Evolutionary conservation across 2,329 filamentous ascomycete species (phyloP), one percentile per base, ranked within the genome.

Genomic region (Lasiodiplodia sp.): DNA sequence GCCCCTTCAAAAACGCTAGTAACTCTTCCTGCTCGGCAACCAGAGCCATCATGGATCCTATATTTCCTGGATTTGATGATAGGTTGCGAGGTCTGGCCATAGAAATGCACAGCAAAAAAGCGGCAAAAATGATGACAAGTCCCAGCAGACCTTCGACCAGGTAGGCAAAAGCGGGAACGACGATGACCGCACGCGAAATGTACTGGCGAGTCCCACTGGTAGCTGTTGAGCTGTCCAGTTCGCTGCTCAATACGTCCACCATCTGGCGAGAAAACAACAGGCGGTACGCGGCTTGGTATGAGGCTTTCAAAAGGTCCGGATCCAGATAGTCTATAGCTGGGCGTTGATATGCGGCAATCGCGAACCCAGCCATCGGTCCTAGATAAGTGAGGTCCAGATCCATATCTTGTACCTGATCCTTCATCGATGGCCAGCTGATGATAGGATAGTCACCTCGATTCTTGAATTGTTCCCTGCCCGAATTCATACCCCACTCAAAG

Each of bases 201-300:
- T 78, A 73, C 7, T 66, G 23, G 0, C 71, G 69, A 2, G 66
- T 49, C 0, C 79, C 78, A 1, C 31, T 67, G 55, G 12, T 65
- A 58, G 47, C 52, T 21, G 38, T 57, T 8, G 60, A 31, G 18
- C 21, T 7, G 14, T 49, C 73, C 18, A 75, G 68, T 7, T 73
- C 65, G 0, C 37, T 12, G 0, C 63, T 68, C 0, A 82, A 68
- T 1, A 81, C 70, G 6, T 80, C 76, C 0, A 72, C 69, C 75
- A 83, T 75, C 0, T 73, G 69, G 1, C 79, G 72, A 0, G 80
- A 71, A 53, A 86, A 84, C 0, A 85, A 71, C 0, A 86, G 37
- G 16, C 79, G 73, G 66, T 85, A 83, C 0, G 52, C 52, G 16
- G 52, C 52, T 55, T 55, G 28, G 56, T 83, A 84, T 0, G 80